A percentile compares a stretch with the other conserved stretches of the same genome.
Evolutionary conservation across 345 rosid genomes (phyloP).

Genomic region (Syzygium grande): DNA sequence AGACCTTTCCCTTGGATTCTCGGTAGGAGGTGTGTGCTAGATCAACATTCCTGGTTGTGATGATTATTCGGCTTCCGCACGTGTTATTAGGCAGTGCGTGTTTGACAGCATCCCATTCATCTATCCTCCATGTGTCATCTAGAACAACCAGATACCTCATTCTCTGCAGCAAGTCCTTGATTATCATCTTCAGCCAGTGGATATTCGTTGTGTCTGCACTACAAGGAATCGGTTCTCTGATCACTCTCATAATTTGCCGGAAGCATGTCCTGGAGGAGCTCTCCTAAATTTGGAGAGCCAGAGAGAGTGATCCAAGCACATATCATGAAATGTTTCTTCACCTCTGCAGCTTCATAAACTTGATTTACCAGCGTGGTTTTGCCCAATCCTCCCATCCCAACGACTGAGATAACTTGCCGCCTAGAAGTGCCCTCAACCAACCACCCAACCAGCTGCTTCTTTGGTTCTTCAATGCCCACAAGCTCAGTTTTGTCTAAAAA

Average conservation of each 20-base stretch:
- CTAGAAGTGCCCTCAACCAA: background rate
- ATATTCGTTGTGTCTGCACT: background rate
- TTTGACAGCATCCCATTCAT: background rate
- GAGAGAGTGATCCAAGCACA: background rate
- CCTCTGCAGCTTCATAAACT: background rate
- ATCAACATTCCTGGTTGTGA: background rate
- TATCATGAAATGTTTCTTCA: background rate
- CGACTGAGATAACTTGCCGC: background rate
- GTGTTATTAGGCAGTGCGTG: background rate
- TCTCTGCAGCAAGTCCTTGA: background rate
- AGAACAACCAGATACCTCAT: background rate
- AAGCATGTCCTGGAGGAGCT: background rate
- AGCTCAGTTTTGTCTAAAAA: background rate
- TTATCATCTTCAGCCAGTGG: background rate
- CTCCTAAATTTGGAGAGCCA: background rate
- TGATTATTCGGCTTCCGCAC: background rate
- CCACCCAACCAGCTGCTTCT: background rate
- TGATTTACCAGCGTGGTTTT: background rate
- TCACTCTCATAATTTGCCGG: background rate
- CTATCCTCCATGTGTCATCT: background rate
- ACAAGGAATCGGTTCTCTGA: background rate
- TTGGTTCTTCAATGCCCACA: background rate
- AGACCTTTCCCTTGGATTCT: background rate
- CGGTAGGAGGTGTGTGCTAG: background rate
- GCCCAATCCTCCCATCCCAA: background rate